Percentiles rank a stretch among this genome's conserved stretches.
These are phyloP conservation scores for Podaxis rugospora DNA, from an alignment of 768 basidiomycete genomes.

Conservation along the genomic window DNA sequence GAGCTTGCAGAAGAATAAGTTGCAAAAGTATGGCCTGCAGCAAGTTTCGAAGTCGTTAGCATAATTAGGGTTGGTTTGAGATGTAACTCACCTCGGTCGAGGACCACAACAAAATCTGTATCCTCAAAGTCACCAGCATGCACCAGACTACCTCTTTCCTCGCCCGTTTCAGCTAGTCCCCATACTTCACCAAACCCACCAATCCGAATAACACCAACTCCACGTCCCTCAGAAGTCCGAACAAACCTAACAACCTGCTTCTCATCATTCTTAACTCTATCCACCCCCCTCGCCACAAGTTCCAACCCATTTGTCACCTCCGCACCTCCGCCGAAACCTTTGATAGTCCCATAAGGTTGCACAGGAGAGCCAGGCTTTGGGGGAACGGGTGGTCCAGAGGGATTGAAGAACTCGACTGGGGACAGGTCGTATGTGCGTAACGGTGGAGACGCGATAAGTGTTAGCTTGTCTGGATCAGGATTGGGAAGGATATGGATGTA, in stretches of 20 bases:
- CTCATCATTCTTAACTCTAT: constrained; percentile 41
- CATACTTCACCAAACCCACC: constrained; percentile 62
- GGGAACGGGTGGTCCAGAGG: neutral
- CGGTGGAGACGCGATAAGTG: constrained; percentile 64
- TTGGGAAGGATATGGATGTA: constrained; percentile 53
- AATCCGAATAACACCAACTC: constrained; percentile 61
- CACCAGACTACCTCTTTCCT: constrained; percentile 30
- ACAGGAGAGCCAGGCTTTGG: neutral
- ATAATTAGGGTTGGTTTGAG: too few relatives aligned
- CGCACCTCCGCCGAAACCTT: neutral
- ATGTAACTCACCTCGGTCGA: constrained; percentile 49
- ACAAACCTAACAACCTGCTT: constrained; percentile 57
- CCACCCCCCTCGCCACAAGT: constrained; percentile 34
- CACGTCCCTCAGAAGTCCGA: constrained; percentile 75
- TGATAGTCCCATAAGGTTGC: neutral
- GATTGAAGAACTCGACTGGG: constrained; percentile 56
- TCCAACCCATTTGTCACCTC: constrained; percentile 41
- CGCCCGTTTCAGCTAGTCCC: constrained; percentile 45
- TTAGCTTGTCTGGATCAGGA: constrained; percentile 37
- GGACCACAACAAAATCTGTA: constrained; percentile 66
- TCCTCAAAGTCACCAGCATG: constrained; percentile 48
- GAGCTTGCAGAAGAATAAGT: constrained; percentile 51
- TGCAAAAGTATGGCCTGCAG: constrained; percentile 8
- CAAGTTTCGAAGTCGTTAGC: neutral
- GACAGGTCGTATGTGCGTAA: constrained; percentile 57